Conservation (phyloP, 164 flowering plant species). For the Stephania yunnanensis region DNA sequence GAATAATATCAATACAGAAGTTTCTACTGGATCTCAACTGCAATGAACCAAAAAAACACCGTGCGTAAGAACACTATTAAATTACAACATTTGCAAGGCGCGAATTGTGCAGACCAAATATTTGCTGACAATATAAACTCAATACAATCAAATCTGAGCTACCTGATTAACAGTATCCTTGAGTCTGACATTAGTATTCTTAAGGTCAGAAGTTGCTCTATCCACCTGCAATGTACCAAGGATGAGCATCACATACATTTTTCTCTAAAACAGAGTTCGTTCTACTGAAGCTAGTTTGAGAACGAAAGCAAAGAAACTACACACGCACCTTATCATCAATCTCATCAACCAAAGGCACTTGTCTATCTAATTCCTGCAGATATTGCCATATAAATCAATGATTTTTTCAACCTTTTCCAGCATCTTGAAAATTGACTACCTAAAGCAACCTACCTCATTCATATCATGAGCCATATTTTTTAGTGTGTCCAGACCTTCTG, state of each 20-base stretch:
- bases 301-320: background rate
- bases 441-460: slow-evolving; percentile 72
- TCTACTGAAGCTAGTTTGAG: background rate
- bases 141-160: slow-evolving; percentile 11
- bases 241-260: background rate
- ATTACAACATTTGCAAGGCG: background rate
- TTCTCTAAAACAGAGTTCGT: background rate
- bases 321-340: slow-evolving; percentile 76
- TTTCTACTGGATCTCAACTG: slow-evolving; percentile 95
- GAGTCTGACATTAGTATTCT: slow-evolving; percentile 94
- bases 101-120: background rate
- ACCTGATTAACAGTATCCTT: slow-evolving; percentile 91
- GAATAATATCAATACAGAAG: slow-evolving; percentile 89
- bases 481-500: slow-evolving; percentile 85
- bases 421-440: background rate
- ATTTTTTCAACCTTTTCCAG: background rate
- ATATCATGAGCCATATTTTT: slow-evolving; percentile 95
- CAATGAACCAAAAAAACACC: slow-evolving; percentile 16
- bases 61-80: background rate
- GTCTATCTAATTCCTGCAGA: slow-evolving; percentile 88
- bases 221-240: slow-evolving; percentile 57
- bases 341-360: slow-evolving; percentile 94
- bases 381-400: slow-evolving; percentile 1
- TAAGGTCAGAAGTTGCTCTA: slow-evolving; percentile 83
- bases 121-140: background rate